A percentile compares a stretch with the other conserved stretches of the same genome.
Evolutionary conservation across 129 eudicot species (phyloP).

Genomic region (Centaurea solstitialis): DNA sequence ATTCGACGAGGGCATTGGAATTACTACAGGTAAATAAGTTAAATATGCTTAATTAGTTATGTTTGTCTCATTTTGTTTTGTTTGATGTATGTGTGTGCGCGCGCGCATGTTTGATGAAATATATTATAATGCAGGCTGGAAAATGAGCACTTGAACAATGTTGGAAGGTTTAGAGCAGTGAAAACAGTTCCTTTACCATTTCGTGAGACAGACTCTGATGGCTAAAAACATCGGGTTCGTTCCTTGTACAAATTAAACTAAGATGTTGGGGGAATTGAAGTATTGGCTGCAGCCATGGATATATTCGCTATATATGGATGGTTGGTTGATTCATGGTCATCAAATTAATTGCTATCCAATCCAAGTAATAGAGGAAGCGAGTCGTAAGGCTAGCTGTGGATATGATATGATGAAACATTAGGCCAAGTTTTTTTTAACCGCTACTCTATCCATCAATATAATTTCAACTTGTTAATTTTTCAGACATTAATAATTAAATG

Average conservation of each 20-base stretch:
- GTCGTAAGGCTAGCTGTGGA: constrained; percentile 19
- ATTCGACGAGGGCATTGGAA: constrained; percentile 99
- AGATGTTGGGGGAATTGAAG: neutral
- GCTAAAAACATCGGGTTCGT: constrained; percentile 25
- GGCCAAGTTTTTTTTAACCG: constrained; percentile 4
- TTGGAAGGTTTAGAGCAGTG: constrained; percentile 91
- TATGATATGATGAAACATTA: constrained; percentile 22
- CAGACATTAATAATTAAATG: constrained; percentile 12
- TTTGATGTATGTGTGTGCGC: too few species aligned
- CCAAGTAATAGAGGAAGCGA: constrained; percentile 19
- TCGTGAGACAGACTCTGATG: constrained; percentile 76
- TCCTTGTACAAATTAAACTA: neutral
- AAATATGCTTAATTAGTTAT: neutral
- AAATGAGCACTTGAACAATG: constrained; percentile 93
- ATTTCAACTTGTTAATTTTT: constrained; percentile 19
- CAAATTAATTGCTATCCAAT: constrained; percentile 12
- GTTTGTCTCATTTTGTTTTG: neutral
- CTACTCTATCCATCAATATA: neutral
- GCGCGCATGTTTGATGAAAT: neutral
- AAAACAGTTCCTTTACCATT: constrained; percentile 88
- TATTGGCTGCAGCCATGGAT: neutral
- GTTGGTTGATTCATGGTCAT: constrained; percentile 6
- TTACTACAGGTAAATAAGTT: constrained; percentile 63
- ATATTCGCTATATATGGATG: neutral
- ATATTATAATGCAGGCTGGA: constrained; percentile 60